A percentile compares a stretch with the other conserved stretches of the same genome.
Conservation (phyloP, 2,329 filamentous ascomycete species). For the Colletotrichum limetticola region DNA sequence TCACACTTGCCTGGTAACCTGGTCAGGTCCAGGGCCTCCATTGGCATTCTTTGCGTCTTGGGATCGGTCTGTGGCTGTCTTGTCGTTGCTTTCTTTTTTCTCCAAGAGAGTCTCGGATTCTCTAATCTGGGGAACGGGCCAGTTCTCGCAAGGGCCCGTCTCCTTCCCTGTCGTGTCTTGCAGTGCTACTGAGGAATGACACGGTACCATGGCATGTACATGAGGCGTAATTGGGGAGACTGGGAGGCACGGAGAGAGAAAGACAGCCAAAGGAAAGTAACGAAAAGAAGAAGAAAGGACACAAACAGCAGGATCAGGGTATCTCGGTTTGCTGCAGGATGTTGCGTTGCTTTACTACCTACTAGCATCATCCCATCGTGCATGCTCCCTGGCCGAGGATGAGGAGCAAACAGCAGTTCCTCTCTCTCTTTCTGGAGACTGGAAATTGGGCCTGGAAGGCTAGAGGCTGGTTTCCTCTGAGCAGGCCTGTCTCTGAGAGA, state of each 20-base stretch:
- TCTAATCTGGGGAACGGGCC: neutral
- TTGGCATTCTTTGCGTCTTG: neutral
- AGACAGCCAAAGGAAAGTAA: neutral
- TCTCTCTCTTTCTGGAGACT: neutral
- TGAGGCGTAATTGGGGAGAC: neutral
- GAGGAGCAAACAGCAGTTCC: neutral
- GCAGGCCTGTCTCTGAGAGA: neutral
- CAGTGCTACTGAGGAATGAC: neutral
- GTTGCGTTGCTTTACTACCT: constrained; percentile 24
- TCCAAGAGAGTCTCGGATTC: neutral
- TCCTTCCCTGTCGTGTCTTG: neutral
- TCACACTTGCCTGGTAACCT: neutral
- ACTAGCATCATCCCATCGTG: constrained; percentile 21
- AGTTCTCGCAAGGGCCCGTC: neutral
- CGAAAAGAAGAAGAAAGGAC: neutral
- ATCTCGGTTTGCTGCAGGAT: constrained; percentile 9
- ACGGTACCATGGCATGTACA: neutral
- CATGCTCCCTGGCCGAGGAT: neutral
- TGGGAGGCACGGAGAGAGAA: neutral
- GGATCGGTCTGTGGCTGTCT: neutral
- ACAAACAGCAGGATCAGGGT: constrained; percentile 6
- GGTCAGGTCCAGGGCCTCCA: neutral
- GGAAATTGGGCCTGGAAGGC: neutral
- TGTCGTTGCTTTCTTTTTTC: neutral
- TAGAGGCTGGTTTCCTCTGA: neutral